Base-by-base conservation (phyloP, 2,329 filamentous ascomycete species). In the Fusarium euwallaceae region DNA sequence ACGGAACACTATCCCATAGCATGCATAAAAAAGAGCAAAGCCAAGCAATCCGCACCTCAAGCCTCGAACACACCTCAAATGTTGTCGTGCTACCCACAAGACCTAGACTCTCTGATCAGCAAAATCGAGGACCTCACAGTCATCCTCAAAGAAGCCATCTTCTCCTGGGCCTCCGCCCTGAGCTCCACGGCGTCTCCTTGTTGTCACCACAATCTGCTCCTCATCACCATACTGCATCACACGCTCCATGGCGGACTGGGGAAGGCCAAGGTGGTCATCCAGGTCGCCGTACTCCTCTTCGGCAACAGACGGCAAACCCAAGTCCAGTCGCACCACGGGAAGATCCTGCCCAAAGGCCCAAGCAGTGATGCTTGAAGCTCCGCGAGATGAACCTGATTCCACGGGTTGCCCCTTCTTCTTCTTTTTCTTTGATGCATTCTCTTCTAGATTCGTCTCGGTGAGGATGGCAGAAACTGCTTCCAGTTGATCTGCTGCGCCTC, bases 121-220 rank as follows among this genome's bases (percentile, higher is more conserved):
- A 88, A 97, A 97, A 84, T 97, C 95, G 72, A 97, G 88, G 67
- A 98, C 93, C 81, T 97, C 95, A 76, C 94, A 97, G 80, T 97
- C 95, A 81, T 98, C 94, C 83, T 98, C 95, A 78, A 97, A 97
- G 82, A 97, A 97, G 3, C 93, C 93, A 65, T 92, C 91, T 67
- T 94, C 93, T 53, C 92, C 91, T 43, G 83, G 80, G 34, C 86
- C 85, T 17, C 84, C 82, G 41, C 84, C 81, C 62, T 88, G 86
- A 61, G 86, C 87, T 43, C 86, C 85, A 45, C 88, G 90, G 69
- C 94, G 90, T 62, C 93, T 88, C 70, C 94, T 88, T 3, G 94
- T 96, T 17, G 94, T 97, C 20, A 96, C 92, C 51, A 97, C 92
- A 70, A 97, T 93, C 82, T 95, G 92, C 83, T 95, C 93, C 61